Percentiles rank a stretch among this genome's conserved stretches.
Conservation (phyloP, 805 yeast genomes). For the Torulaspora microellipsoides region DNA sequence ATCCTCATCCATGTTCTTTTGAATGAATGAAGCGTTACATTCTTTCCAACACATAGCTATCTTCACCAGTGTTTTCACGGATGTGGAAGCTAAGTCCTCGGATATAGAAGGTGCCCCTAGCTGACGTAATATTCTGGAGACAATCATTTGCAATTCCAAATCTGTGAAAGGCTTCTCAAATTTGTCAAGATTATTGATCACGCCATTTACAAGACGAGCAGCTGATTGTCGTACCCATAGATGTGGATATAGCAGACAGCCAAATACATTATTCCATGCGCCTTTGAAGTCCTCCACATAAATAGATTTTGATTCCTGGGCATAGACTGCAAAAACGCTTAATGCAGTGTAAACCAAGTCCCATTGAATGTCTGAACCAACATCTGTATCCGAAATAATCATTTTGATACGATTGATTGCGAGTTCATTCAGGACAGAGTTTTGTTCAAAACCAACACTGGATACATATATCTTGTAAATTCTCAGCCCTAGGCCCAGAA, state of each 20-base stretch:
- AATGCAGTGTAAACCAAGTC: slow-evolving; percentile 68
- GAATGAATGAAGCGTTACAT: slow-evolving; percentile 37
- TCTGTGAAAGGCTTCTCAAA: slow-evolving; percentile 36
- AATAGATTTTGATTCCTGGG: slow-evolving; percentile 35
- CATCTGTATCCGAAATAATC: slow-evolving; percentile 35
- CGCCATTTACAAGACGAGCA: slow-evolving; percentile 50
- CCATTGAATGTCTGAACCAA: slow-evolving; percentile 58
- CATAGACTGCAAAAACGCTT: slow-evolving; percentile 44
- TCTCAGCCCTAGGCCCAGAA: slow-evolving; percentile 70
- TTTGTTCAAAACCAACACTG: slow-evolving; percentile 42
- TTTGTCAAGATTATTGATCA: slow-evolving; percentile 42
- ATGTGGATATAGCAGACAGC: slow-evolving; percentile 74
- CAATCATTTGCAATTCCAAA: slow-evolving; percentile 60
- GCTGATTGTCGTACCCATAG: slow-evolving; percentile 81
- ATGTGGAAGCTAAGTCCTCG: slow-evolving; percentile 56
- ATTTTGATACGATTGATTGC: slow-evolving; percentile 36
- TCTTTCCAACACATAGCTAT: slow-evolving; percentile 60
- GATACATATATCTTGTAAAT: slow-evolving; percentile 59
- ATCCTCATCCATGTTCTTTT: slow-evolving; percentile 26
- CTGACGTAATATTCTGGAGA: slow-evolving; percentile 67
- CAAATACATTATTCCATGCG: slow-evolving; percentile 51
- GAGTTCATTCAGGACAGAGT: slow-evolving; percentile 39
- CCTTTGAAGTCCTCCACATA: slow-evolving; percentile 32
- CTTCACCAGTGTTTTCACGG: slow-evolving; percentile 60
- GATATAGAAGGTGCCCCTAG: slow-evolving; percentile 72